Conservation (phyloP, 768 basidiomycete genomes). For the Russula foetens region DNA sequence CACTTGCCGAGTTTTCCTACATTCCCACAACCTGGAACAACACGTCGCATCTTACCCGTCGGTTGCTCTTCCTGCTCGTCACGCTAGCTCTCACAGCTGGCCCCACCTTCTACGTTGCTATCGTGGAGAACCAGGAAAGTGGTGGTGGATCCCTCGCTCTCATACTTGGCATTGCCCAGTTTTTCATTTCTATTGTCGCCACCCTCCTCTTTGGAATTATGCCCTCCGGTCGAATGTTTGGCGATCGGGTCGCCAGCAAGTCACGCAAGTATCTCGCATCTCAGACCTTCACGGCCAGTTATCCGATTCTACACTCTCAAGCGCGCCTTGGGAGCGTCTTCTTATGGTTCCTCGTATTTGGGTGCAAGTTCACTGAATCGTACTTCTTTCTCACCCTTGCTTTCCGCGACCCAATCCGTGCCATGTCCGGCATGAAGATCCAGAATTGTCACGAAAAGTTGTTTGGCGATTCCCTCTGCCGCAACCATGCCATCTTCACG, state of each 20-base stretch:
- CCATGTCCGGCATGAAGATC: conserved; percentile 96
- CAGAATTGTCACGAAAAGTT: conserved; percentile 83
- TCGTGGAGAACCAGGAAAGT: conserved; percentile 51
- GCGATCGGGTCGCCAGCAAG: conserved; percentile 93
- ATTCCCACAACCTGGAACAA: conserved; percentile 99
- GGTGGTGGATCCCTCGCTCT: conserved; percentile 66
- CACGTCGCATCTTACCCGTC: conserved; percentile 89
- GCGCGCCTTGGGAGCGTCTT: conserved; percentile 72
- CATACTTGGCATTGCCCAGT: conserved; percentile 94
- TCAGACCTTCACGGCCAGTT: conserved; percentile 97
- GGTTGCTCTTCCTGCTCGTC: conserved; percentile 81
- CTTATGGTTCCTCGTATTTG: conserved; percentile 90
- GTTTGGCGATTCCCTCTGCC: conserved; percentile 78
- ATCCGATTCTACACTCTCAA: conserved; percentile 56
- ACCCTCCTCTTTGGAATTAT: conserved; percentile 85
- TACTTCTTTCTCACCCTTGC: conserved; percentile 98
- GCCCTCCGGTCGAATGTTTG: conserved; percentile 98
- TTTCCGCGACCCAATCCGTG: conserved; percentile 86
- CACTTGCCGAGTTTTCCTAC: conserved; percentile 91
- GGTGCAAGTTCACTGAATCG: conserved; percentile 93
- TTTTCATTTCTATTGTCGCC: conserved; percentile 83
- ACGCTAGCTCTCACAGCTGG: conserved; percentile 87
- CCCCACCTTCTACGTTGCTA: conserved; percentile 91
- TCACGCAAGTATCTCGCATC: conserved; percentile 95
- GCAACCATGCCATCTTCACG: conserved; percentile 91